phyloP scores from a whole-genome alignment of 192 early-diverging fungal genomes.

The Funneliformis geosporum region DNA sequence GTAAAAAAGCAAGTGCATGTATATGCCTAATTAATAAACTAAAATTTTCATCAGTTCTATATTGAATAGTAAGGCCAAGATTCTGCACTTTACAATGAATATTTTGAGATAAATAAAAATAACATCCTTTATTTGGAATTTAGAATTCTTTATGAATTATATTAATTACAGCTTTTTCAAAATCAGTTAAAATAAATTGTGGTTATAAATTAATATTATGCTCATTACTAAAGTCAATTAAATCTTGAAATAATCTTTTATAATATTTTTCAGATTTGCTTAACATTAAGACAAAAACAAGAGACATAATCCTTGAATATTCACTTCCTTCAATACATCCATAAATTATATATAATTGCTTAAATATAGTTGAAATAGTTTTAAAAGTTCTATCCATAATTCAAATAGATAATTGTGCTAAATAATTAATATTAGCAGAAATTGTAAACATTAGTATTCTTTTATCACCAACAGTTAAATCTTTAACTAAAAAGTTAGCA shows the following conservation, averaged over 20 bases:
- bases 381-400: background rate
- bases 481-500: background rate
- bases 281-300: background rate
- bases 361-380: background rate
- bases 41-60: background rate
- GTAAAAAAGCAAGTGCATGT: background rate
- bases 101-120: background rate
- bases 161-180: background rate
- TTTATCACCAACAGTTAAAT: background rate
- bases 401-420: background rate
- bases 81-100: background rate
- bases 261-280: background rate
- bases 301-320: background rate
- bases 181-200: background rate
- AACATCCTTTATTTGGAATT: background rate
- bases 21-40: background rate
- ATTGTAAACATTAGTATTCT: background rate
- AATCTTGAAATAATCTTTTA: background rate
- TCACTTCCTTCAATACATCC: background rate
- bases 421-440: background rate
- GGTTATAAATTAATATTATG: background rate
- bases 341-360: background rate
- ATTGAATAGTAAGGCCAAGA: background rate
- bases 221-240: background rate
- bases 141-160: background rate